These are phyloP conservation scores for Conoideocrella luteorostrata DNA, from an alignment of 2,329 filamentous ascomycete genomes.

Conservation along the genomic window DNA sequence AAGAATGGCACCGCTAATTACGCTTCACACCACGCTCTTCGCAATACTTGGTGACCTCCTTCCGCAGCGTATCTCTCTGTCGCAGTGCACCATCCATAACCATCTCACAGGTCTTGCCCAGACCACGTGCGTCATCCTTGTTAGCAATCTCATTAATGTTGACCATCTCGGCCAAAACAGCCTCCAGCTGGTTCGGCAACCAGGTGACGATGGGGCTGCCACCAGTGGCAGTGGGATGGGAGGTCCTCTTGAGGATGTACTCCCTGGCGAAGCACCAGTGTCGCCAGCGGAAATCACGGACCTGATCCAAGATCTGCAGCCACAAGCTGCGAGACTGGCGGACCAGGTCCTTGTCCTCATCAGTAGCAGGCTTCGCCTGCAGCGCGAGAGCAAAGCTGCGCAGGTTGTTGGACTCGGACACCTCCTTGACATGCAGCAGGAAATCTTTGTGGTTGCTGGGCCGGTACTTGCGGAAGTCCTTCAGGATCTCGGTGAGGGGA, in stretches of 20 bases:
- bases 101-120: slow-evolving; percentile 42
- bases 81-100: slow-evolving; percentile 62
- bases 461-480: slow-evolving; percentile 83
- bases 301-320: slow-evolving; percentile 62
- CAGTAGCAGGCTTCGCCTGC: slow-evolving; percentile 14
- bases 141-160: slow-evolving; percentile 43
- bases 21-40: slow-evolving; percentile 54
- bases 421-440: slow-evolving; percentile 60
- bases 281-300: slow-evolving; percentile 75
- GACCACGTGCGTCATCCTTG: slow-evolving; percentile 30
- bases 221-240: slow-evolving; percentile 71
- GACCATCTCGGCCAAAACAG: slow-evolving; percentile 66
- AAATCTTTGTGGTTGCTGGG: slow-evolving; percentile 86
- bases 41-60: slow-evolving; percentile 73
- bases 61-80: slow-evolving; percentile 59
- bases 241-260: slow-evolving; percentile 74
- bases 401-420: slow-evolving; percentile 43
- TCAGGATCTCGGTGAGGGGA: slow-evolving; percentile 79
- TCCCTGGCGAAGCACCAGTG: slow-evolving; percentile 83
- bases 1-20: no score
- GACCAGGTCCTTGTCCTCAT: slow-evolving; percentile 35
- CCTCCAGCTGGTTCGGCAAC: slow-evolving; percentile 74
- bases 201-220: slow-evolving; percentile 79
- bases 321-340: slow-evolving; percentile 53
- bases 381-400: slow-evolving; percentile 50